Evolutionary conservation across 768 basidiomycete genomes (phyloP), one percentile per base, ranked within the genome.

Genomic region (Russula earlei): DNA sequence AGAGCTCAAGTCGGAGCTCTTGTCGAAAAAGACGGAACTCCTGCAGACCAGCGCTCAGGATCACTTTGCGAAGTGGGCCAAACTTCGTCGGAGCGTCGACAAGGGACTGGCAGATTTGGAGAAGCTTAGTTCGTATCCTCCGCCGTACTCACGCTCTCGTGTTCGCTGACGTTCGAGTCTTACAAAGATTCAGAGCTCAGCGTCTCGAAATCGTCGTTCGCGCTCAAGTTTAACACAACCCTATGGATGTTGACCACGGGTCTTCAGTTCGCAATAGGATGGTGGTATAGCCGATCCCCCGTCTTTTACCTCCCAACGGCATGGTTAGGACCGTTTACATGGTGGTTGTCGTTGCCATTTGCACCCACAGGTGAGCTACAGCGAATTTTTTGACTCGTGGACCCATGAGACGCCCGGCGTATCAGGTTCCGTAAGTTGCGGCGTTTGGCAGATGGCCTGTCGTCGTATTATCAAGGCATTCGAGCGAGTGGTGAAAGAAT

Each of bases 31-130:
- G 71, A 77, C 86, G 24, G 91, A 97, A 67, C 81, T 98, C 3
- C 69, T 86, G 60, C 83, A 83, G 67, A 98, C 93, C 33, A 92
- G 89, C 64, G 88, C 92, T 17, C 96, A 98, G 67, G 94, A 97
- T 66, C 90, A 98, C 66, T 99, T 99, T 68, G 91, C 93, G 19
- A 97, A 92, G 72, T 98, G 96, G 95, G 95, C 95, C 45, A 93
- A 92, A 72, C 72, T 98, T 66, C 74, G 88, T 64, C 72, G 96
- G 62, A 90, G 80, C 63, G 82, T 97, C 43, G 95, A 98, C 73
- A 97, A 95, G 70, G 90, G 87, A 19, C 70, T 96, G 17, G 80
- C 83, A 38, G 93, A 99, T 53, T 76, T 98, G 4, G 94, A 98
- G 74, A 87, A 85, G 69, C 77, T 92, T 59, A 98, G 94, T 97